Evolutionary conservation across 768 basidiomycete genomes (phyloP).

Genomic region (Boletus subcaerulescens): DNA sequence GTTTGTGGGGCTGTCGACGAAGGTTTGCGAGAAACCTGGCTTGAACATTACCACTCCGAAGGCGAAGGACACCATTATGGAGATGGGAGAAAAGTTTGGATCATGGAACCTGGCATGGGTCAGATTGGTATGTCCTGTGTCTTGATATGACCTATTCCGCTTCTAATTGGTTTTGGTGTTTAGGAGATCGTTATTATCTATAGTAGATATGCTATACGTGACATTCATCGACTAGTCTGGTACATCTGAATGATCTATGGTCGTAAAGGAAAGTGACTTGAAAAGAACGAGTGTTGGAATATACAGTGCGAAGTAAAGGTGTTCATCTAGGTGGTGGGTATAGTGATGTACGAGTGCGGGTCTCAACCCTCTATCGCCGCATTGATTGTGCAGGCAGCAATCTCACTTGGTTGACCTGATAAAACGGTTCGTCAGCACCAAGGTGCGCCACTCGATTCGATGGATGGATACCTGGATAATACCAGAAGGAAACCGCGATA

Average conservation of each 20-base stretch:
- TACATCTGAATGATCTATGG: background rate
- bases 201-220: constrained; percentile 3
- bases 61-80: constrained; percentile 39
- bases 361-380: background rate
- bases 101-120: constrained; percentile 86
- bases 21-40: constrained; percentile 70
- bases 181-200: constrained; percentile 44
- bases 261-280: constrained; percentile 9
- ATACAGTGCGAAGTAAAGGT: constrained; percentile 12
- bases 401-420: constrained; percentile 24
- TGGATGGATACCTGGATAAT: constrained; percentile 38
- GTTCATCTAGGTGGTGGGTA: constrained; percentile 4
- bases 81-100: constrained; percentile 67
- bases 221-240: constrained; percentile 4
- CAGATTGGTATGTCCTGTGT: constrained; percentile 61
- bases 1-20: constrained; percentile 84
- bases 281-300: constrained; percentile 14
- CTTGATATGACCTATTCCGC: background rate
- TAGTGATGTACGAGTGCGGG: background rate
- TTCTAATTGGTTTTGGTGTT: background rate
- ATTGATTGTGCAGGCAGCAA: constrained; percentile 13
- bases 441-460: background rate
- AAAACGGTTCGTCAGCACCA: constrained; percentile 1
- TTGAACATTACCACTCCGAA: constrained; percentile 53
- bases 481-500: constrained; percentile 69